These are phyloP conservation scores for Cercospora beticola DNA, from an alignment of 2,329 filamentous ascomycete genomes.

Conservation along the genomic window DNA sequence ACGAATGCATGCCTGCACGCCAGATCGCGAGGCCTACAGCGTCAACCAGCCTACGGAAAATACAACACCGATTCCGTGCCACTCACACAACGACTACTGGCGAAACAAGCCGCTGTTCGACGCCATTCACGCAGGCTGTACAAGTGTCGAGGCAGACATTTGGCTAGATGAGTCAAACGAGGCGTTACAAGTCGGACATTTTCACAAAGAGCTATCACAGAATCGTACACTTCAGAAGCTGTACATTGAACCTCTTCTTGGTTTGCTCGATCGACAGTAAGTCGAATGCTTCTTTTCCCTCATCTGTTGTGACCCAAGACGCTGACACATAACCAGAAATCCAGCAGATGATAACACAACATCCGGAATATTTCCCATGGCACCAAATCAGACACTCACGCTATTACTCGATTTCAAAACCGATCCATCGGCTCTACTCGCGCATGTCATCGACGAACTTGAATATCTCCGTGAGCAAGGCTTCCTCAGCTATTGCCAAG, in stretches of 20 bases:
- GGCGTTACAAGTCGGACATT: background rate
- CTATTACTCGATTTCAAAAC: background rate
- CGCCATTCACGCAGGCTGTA: slow-evolving; percentile 55
- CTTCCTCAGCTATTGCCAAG: background rate
- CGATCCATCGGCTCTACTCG: background rate
- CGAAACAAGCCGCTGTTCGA: slow-evolving; percentile 55
- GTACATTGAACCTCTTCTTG: background rate
- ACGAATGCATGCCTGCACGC: background rate
- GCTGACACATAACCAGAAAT: background rate
- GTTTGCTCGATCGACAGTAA: background rate
- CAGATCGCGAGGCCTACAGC: background rate
- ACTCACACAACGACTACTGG: slow-evolving; percentile 63
- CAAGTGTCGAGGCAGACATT: slow-evolving; percentile 54
- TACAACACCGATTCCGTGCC: slow-evolving; percentile 55
- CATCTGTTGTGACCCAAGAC: background rate
- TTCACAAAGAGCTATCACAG: background rate
- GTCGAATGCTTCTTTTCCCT: too few relatives aligned
- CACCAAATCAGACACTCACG: background rate
- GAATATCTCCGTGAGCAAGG: background rate
- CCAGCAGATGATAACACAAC: background rate
- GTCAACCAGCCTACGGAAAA: slow-evolving; percentile 16
- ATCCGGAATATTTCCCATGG: background rate
- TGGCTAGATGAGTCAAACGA: background rate
- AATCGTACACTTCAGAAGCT: background rate
- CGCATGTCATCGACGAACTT: background rate